Percentiles rank a stretch among this genome's conserved stretches.
Evolutionary conservation across 192 early-diverging fungal species (phyloP).

Genomic region (Coemansia sp.): DNA sequence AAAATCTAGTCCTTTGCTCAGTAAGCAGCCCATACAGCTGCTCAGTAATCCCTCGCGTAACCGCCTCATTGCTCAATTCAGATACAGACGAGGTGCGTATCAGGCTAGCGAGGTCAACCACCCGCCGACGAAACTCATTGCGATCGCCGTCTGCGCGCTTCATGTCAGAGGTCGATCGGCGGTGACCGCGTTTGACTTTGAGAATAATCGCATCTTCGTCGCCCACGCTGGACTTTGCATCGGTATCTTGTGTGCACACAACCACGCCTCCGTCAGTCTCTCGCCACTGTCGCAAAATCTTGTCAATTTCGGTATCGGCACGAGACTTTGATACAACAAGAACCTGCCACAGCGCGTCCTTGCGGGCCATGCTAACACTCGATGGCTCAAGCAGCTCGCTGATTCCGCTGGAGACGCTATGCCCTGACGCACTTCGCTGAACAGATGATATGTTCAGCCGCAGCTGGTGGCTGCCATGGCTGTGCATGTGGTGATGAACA

Average conservation of each 20-base stretch:
- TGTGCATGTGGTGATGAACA: conserved; percentile 14
- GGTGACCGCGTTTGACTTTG: conserved; percentile 53
- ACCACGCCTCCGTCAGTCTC: conserved; percentile 37
- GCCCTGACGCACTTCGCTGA: conserved; percentile 48
- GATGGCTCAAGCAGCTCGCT: conserved; percentile 53
- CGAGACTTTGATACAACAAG: conserved; percentile 51
- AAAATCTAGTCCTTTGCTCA: conserved; percentile 48
- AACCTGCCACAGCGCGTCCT: conserved; percentile 52
- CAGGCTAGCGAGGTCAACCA: conserved; percentile 38
- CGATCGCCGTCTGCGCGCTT: conserved; percentile 40
- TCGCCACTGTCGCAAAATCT: conserved; percentile 47
- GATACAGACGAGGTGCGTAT: conserved; percentile 46
- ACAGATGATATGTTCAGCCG: conserved; percentile 39
- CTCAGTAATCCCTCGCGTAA: conserved; percentile 42
- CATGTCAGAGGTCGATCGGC: conserved; percentile 46
- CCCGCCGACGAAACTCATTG: conserved; percentile 48
- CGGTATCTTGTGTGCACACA: conserved; percentile 38
- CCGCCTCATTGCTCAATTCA: conserved; percentile 43
- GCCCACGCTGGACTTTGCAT: conserved; percentile 32
- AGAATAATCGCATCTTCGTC: conserved; percentile 52
- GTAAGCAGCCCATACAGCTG: conserved; percentile 52
- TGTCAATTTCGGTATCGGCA: conserved; percentile 50
- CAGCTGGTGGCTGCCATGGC: conserved; percentile 31
- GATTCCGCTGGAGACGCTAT: conserved; percentile 50
- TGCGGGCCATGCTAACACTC: conserved; percentile 48